Percentiles rank a stretch among this genome's conserved stretches.
phyloP scores from a whole-genome alignment of 2,329 filamentous ascomycete genomes.

The Huntiella abstrusa region DNA sequence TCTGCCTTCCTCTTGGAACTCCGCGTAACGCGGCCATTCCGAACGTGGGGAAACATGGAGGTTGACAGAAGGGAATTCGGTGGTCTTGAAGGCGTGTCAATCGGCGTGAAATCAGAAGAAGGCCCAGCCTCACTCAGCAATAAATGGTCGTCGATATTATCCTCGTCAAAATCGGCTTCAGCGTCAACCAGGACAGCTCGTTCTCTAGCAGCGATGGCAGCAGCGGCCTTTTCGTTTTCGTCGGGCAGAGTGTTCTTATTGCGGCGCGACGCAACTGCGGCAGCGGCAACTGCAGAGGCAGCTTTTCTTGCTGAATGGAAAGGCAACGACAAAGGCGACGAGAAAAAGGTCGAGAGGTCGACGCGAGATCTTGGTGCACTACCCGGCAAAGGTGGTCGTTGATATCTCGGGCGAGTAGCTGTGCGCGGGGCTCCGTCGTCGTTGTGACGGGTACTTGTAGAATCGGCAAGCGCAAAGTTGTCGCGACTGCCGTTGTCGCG shows the following conservation, averaged over 20 bases:
- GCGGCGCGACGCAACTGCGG: slow-evolving; percentile 4
- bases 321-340: slow-evolving; percentile 28
- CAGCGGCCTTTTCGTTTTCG: neutral
- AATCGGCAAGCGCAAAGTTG: too few relatives aligned
- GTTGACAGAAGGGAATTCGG: neutral
- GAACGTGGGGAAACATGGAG: too few relatives aligned
- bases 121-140: neutral
- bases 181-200: neutral
- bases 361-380: slow-evolving; percentile 15
- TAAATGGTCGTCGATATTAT: neutral
- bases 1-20: too few relatives aligned
- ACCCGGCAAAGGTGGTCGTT: neutral
- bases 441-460: too few relatives aligned
- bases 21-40: too few relatives aligned
- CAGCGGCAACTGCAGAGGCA: slow-evolving; percentile 9
- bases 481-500: too few relatives aligned
- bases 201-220: neutral
- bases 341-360: slow-evolving; percentile 37
- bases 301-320: slow-evolving; percentile 11
- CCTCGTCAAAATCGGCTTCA: neutral
- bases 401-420: neutral
- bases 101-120: neutral
- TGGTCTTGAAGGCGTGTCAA: neutral
- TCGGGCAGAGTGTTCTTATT: neutral
- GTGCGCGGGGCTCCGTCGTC: neutral